Base-by-base conservation (phyloP, 2,329 filamentous ascomycete species). In the Penicillium sp. region DNA sequence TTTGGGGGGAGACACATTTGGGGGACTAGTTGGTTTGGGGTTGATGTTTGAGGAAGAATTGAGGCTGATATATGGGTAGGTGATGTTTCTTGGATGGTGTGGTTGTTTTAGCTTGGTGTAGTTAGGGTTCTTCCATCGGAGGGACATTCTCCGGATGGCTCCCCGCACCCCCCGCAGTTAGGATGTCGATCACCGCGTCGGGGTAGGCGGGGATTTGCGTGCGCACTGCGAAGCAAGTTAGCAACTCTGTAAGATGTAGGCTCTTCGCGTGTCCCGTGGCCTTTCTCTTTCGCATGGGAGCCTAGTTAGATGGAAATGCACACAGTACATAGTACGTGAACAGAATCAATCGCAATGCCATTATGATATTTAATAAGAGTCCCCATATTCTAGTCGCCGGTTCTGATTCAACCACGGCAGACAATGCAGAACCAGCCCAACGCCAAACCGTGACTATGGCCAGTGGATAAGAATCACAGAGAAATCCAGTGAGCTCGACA, bases 401-500 rank as follows among this genome's bases (percentile, higher is more conserved):
- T 19, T 44, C 46, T 35, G 22, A 34, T 28, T 27, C 46, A 29
- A 49, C 30, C 41, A 18, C 19, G 27, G 33, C 40, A 38, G 30
- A 46, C 41, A 49, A 49, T 49, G 41, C 35, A 49, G 36, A 35
- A 40, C 35, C 36, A 49, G 16, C 35, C 35, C 22, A 49, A 49
- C 35, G 47, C 47, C 41, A 40, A 49, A 30, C 16, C 35, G 46
- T 30, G 29, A 35, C 22, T 11, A 35, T 16, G 22, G n/a, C 33
- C 18, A 44, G 44, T 6, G 25, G n/a, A 38, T 3, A 38, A 41
- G 33, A 35, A 8, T 40, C 36, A 49, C 44, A 41, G 41, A 41
- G 29, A 53, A 51, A 41, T 55, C 54, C 46, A 59, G 35, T 25
- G 50, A 59, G 49, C 50, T 50, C 49, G 56, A 63, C 60, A 58